Evolutionary conservation across 768 basidiomycete species (phyloP), one percentile per base, ranked within the genome.

Genomic region (Coprinellus micaceus): DNA sequence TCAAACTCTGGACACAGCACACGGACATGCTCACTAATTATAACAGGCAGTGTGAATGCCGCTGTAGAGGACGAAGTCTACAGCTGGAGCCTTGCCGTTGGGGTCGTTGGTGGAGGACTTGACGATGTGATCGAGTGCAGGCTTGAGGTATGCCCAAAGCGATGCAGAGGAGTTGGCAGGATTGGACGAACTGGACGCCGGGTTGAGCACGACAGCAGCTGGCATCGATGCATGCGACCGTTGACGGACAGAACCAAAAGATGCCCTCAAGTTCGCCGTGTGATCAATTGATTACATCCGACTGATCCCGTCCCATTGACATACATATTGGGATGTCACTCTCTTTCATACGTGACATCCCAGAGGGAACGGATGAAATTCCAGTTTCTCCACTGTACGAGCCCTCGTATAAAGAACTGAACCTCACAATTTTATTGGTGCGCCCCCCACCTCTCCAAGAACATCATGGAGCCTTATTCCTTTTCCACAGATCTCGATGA

Each of bases 31-130:
- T 39, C 61, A 84, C 81, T 89, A 90, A 73, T 89, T 88, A 76
- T 91, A 90, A 54, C 84, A 83, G n/a, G 88, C 86, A 19, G 88
- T 88, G 69, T 90, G 87, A 39, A 90, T 85, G 57, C 87, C 86
- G 66, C 86, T 82, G 64, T 89, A 88, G 61, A 88, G 86, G 25
- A 73, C 78, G 54, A 86, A 78, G 60, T 89, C 88, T 62, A 90
- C 83, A 12, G 85, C 74, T 33, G 89, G 88, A 5, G 86, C 82
- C 66, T 86, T 88, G 50, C 74, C 72, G 60, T 74, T 69, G 50
- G 74, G 61, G 60, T 78, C 74, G 65, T 85, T 84, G 28, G 82
- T 80, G 26, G 86, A 79, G n/a, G 81, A 81, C 60, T 85, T 85
- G 56, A 90, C 74, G 66, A 90, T 89, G 67, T 90, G 87, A 65